Evolutionary conservation across 371 early-diverging fungal species (phyloP).

Genomic region (Massospora cicadina): DNA sequence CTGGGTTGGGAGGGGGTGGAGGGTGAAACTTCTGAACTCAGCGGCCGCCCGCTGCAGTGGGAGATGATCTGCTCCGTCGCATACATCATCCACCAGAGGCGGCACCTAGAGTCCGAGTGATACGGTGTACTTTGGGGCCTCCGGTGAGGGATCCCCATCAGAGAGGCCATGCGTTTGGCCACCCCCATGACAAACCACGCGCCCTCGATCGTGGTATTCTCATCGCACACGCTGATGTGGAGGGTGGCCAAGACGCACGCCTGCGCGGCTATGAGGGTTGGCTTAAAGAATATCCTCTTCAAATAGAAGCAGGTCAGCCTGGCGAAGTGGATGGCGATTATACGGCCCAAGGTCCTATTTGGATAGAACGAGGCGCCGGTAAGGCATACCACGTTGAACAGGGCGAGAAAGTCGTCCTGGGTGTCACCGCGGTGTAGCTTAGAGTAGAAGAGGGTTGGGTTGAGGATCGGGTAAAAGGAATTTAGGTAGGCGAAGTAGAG

Average conservation of each 20-base stretch:
- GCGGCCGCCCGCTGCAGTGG: not conserved
- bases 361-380: slow-evolving; percentile 7
- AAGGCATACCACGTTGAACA: slow-evolving; percentile 2
- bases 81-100: not conserved
- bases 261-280: not conserved
- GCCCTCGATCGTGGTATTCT: not conserved
- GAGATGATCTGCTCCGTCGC: not conserved
- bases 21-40: not conserved
- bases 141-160: not conserved
- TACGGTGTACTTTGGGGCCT: not conserved
- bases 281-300: slow-evolving; percentile 8
- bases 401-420: not conserved
- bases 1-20: not conserved
- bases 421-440: not conserved
- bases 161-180: not conserved
- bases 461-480: not conserved
- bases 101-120: not conserved
- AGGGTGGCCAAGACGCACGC: not conserved
- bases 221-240: not conserved
- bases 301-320: not conserved
- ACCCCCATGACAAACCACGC: not conserved
- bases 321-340: not conserved
- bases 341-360: not conserved
- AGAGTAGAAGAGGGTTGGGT: slow-evolving; percentile 6
- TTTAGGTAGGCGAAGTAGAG: slow-evolving; percentile 6